These are phyloP conservation scores for Didymella lethalis DNA, from an alignment of 2,329 filamentous ascomycete genomes.

Conservation along the genomic window DNA sequence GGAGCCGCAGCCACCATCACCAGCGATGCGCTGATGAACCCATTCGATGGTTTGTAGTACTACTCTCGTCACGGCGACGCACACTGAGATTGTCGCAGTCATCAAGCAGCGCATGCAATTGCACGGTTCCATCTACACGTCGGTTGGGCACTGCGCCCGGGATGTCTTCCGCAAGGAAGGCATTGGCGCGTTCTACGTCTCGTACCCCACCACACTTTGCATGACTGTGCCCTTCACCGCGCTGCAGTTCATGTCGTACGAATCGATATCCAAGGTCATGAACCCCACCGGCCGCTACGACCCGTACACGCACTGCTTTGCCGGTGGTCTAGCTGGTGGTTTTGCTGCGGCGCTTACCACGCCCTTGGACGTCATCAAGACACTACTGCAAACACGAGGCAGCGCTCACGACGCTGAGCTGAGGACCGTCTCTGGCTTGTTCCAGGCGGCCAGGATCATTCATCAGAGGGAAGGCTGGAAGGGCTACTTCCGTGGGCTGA, in stretches of 20 bases:
- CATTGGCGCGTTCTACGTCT: constrained; percentile 92
- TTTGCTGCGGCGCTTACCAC: constrained; percentile 94
- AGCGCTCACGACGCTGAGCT: constrained; percentile 81
- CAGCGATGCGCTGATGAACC: constrained; percentile 98
- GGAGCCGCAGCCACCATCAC: constrained; percentile 95
- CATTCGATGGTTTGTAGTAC: constrained; percentile 82
- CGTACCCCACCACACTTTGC: constrained; percentile 94
- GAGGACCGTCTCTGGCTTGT: constrained; percentile 81
- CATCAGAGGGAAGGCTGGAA: constrained; percentile 81
- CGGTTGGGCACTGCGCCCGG: constrained; percentile 84
- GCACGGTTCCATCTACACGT: constrained; percentile 90
- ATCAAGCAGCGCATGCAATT: constrained; percentile 99
- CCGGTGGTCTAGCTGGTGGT: constrained; percentile 90
- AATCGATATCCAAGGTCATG: constrained; percentile 92
- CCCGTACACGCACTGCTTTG: constrained; percentile 90
- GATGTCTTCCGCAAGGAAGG: constrained; percentile 90
- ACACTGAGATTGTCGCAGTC: constrained; percentile 63
- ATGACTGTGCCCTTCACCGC: constrained; percentile 99
- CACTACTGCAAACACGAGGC: constrained; percentile 91
- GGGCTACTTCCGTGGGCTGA: constrained; percentile 93
- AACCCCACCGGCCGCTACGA: constrained; percentile 88
- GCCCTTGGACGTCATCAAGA: constrained; percentile 98
- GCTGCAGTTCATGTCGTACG: constrained; percentile 96
- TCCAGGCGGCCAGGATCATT: constrained; percentile 80
- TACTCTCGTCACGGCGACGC: not conserved